A percentile compares a stretch with the other conserved stretches of the same genome.
Evolutionary conservation across 176 grass and related monocot genomes (phyloP).

Genomic region (Aegilops tauschii): DNA sequence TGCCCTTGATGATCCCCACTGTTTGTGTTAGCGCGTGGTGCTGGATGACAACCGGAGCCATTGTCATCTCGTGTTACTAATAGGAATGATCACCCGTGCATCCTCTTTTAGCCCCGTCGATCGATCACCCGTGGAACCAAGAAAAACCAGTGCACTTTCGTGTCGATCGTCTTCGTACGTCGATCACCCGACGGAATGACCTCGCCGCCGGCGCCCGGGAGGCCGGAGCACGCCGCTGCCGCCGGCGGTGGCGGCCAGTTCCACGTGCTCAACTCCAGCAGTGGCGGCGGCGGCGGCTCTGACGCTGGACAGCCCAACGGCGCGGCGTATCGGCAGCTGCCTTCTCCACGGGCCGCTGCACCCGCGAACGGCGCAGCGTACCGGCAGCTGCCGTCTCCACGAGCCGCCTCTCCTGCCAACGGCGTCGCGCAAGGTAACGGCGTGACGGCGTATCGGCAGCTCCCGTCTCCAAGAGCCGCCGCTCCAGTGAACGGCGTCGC

Average conservation of each 20-base stretch:
- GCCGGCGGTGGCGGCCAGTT: slow-evolving; percentile 2
- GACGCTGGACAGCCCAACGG: neutral
- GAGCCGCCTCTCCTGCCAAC: neutral
- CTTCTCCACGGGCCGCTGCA: too few relatives aligned
- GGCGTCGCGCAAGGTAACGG: neutral
- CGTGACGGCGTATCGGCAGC: neutral
- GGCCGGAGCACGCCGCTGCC: neutral
- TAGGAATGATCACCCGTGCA: too few relatives aligned
- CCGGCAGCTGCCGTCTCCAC: neutral
- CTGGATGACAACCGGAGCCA: neutral
- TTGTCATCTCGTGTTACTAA: neutral
- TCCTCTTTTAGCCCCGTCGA: neutral
- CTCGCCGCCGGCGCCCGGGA: neutral
- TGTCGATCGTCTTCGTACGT: neutral
- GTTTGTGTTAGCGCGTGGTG: neutral
- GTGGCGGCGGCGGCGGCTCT: neutral
- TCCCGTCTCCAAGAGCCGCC: neutral
- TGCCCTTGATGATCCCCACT: too few relatives aligned
- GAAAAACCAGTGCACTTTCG: neutral
- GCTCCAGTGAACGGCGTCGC: neutral
- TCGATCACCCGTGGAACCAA: neutral
- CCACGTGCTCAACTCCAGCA: slow-evolving; percentile 40
- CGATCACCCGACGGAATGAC: neutral
- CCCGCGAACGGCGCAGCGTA: neutral
- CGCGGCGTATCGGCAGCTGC: neutral